Percentiles rank a stretch among this genome's conserved stretches.
Conservation (phyloP, 805 yeast species). For the Candida coquimbonensis region DNA sequence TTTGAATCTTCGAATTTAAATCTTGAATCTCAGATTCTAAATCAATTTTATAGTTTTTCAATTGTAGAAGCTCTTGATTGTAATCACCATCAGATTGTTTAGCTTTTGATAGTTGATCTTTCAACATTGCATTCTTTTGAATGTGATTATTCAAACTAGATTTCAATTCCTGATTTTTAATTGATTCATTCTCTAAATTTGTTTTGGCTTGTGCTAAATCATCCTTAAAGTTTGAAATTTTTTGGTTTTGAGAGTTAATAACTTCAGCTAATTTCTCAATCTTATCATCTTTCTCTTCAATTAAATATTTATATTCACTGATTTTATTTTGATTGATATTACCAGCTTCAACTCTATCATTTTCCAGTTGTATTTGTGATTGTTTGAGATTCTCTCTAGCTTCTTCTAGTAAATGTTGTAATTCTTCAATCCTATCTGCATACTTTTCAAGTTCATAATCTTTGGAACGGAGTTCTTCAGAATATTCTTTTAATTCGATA, state of each 20-base stretch:
- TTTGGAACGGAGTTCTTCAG: constrained; percentile 7
- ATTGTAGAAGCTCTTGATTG: constrained; percentile 5
- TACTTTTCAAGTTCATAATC: constrained; percentile 17
- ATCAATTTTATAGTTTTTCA: constrained; percentile 8
- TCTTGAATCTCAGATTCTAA: constrained; percentile 12
- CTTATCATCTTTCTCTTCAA: constrained; percentile 11
- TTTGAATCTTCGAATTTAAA: constrained; percentile 11
- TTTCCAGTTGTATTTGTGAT: neutral
- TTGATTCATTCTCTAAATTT: neutral
- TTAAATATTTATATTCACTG: constrained; percentile 9
- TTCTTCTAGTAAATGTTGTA: neutral
- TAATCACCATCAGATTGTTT: constrained; percentile 7
- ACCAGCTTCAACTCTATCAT: no score
- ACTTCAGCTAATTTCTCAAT: constrained; percentile 10
- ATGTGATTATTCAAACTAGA: constrained; percentile 5
- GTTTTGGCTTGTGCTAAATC: constrained; percentile 3
- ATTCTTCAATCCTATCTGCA: constrained; percentile 14
- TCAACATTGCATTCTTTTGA: constrained; percentile 6
- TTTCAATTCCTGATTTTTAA: constrained; percentile 3
- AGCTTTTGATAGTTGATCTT: constrained; percentile 7
- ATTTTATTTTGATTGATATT: constrained; percentile 7
- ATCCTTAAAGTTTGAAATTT: neutral
- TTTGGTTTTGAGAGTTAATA: constrained; percentile 1
- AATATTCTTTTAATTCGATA: neutral
- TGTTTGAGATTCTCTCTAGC: constrained; percentile 10